Conservation (phyloP, 371 early-diverging fungal genomes). For the Lichtheimia ornata region DNA sequence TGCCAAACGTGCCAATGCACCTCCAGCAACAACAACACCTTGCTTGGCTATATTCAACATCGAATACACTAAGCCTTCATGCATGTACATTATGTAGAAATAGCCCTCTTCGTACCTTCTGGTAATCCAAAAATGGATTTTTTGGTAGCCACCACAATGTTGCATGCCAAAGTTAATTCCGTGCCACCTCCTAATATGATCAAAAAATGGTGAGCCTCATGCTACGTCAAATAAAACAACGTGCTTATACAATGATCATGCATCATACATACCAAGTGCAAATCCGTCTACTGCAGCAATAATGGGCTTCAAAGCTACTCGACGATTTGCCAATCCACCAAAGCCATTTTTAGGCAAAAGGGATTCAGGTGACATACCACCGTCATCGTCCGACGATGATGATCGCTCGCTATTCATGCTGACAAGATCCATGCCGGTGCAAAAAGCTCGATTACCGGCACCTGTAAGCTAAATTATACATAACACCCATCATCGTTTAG, state of each 20-base stretch:
- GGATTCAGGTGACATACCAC: neutral
- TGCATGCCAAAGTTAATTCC: constrained; percentile 45
- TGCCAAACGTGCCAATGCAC: constrained; percentile 45
- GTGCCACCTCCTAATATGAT: constrained; percentile 42
- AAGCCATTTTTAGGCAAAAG: constrained; percentile 42
- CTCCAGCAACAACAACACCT: constrained; percentile 47
- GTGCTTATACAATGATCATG: too few relatives aligned
- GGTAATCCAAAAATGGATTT: constrained; percentile 48
- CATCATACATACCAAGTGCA: constrained; percentile 30
- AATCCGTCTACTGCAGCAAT: constrained; percentile 57
- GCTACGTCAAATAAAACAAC: neutral
- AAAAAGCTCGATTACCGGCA: constrained; percentile 45
- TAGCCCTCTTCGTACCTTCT: constrained; percentile 25
- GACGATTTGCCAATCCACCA: constrained; percentile 46
- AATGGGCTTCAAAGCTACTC: constrained; percentile 39
- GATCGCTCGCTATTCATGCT: constrained; percentile 25
- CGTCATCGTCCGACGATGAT: neutral
- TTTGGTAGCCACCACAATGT: constrained; percentile 51
- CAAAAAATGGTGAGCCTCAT: neutral
- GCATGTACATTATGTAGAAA: too few relatives aligned
- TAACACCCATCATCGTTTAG: neutral
- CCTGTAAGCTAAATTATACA: constrained; percentile 52
- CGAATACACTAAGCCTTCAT: too few relatives aligned
- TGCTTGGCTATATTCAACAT: constrained; percentile 29
- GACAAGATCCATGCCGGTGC: constrained; percentile 53